Evolutionary conservation across 257 asterid species (phyloP).

Genomic region (Cordia subcordata): DNA sequence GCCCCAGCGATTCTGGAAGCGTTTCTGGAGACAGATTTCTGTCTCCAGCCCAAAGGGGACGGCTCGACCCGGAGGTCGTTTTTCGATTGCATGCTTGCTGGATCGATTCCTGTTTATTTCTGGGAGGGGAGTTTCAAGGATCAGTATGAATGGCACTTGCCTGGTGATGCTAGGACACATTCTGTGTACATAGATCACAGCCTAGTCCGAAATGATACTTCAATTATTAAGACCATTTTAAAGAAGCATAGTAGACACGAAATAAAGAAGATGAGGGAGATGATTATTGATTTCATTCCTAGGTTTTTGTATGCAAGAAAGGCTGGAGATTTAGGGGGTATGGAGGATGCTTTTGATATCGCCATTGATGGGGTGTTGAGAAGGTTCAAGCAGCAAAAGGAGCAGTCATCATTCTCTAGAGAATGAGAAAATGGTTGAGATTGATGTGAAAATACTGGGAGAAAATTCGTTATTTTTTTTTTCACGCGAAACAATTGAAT

Average conservation of each 20-base stretch:
- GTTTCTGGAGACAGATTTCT: slow-evolving; percentile 33
- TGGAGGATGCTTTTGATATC: slow-evolving; percentile 26
- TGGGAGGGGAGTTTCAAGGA: slow-evolving; percentile 32
- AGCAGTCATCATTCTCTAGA: not conserved
- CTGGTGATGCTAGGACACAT: slow-evolving; percentile 12
- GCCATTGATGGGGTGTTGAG: slow-evolving; percentile 21
- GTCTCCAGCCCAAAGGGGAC: slow-evolving; percentile 44
- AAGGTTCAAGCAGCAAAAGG: slow-evolving; percentile 14
- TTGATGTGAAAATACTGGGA: too few species aligned
- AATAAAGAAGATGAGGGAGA: slow-evolving; percentile 33
- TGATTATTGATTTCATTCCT: slow-evolving; percentile 29
- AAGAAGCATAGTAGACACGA: slow-evolving; percentile 23
- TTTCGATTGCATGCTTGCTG: slow-evolving; percentile 47
- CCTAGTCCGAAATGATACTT: slow-evolving; percentile 22
- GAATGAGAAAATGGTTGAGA: too few species aligned
- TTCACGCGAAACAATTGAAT: too few species aligned
- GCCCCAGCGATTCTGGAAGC: slow-evolving; percentile 29
- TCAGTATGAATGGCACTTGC: slow-evolving; percentile 39
- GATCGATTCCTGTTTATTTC: slow-evolving; percentile 42
- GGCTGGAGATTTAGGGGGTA: slow-evolving; percentile 13
- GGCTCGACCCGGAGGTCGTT: slow-evolving; percentile 34
- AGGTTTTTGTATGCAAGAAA: slow-evolving; percentile 20
- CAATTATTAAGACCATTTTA: slow-evolving; percentile 18
- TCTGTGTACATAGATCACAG: slow-evolving; percentile 32
- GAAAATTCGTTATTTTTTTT: too few species aligned